phyloP scores from a whole-genome alignment of 192 early-diverging fungal genomes.

The Coemansia sp. region DNA sequence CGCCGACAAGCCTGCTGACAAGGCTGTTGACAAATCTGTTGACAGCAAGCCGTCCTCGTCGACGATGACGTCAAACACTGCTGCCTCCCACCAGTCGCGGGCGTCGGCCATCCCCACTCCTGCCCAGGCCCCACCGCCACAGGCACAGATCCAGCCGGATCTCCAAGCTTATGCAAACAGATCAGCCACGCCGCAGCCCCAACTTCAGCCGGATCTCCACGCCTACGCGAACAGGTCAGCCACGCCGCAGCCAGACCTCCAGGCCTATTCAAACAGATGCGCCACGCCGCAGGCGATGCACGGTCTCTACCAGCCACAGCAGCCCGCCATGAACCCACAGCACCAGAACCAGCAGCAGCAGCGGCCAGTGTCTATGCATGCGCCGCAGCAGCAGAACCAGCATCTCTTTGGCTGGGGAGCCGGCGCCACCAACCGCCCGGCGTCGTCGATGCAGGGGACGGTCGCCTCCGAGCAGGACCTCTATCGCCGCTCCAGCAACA shows the following conservation, averaged over 20 bases:
- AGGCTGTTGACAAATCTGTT: background rate
- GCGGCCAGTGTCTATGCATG: slow-evolving; percentile 36
- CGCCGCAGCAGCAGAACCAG: background rate
- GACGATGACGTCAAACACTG: background rate
- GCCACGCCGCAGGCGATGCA: slow-evolving; percentile 9
- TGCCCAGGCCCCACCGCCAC: background rate
- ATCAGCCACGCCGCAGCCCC: background rate
- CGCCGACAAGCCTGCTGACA: no score
- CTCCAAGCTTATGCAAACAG: background rate
- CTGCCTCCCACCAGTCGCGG: background rate
- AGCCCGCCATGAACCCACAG: background rate
- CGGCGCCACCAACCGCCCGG: slow-evolving; percentile 35
- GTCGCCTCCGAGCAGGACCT: slow-evolving; percentile 10
- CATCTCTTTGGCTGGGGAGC: slow-evolving; percentile 9
- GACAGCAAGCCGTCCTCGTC: background rate
- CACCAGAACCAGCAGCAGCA: slow-evolving; percentile 24
- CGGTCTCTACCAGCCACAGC: slow-evolving; percentile 22
- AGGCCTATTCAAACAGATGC: slow-evolving; percentile 2
- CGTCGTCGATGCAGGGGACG: slow-evolving; percentile 43
- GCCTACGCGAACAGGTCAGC: background rate
- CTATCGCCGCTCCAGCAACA: slow-evolving; percentile 48
- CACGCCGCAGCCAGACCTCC: background rate
- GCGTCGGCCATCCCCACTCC: slow-evolving; percentile 22
- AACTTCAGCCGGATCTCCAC: background rate
- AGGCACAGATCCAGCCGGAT: background rate